Evolutionary conservation across 2,329 filamentous ascomycete genomes (phyloP).

Genomic region (Trichoderma breve): DNA sequence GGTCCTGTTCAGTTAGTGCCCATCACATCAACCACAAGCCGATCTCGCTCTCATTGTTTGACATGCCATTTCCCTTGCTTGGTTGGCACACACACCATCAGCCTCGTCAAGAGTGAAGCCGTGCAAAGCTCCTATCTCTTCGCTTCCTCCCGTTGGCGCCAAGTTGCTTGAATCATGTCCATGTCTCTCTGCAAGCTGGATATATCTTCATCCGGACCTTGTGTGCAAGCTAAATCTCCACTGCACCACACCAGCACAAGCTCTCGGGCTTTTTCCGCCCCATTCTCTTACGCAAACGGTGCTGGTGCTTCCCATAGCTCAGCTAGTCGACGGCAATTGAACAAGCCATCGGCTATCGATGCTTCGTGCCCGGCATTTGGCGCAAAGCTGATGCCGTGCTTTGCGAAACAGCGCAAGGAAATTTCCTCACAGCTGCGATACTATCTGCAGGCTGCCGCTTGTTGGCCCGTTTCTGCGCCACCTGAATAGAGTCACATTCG

Average conservation of each 20-base stretch:
- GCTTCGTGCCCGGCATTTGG: not conserved
- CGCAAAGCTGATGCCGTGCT: not conserved
- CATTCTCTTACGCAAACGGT: not conserved
- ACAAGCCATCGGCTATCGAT: not conserved
- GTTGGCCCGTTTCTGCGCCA: not conserved
- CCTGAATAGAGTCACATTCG: not conserved
- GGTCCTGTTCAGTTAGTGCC: not conserved
- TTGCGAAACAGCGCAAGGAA: not conserved
- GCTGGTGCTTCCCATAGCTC: not conserved
- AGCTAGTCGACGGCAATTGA: not conserved
- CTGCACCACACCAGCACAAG: not conserved
- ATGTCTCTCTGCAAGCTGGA: not conserved
- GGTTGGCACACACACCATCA: not conserved
- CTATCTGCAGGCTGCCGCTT: not conserved
- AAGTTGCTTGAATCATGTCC: conserved; percentile 4
- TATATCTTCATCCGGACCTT: not conserved
- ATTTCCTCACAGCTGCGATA: not conserved
- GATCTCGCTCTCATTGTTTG: not conserved
- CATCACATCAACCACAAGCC: not conserved
- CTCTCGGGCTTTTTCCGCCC: not conserved
- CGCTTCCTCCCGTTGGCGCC: not conserved
- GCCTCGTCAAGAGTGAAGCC: not conserved
- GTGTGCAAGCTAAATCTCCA: not conserved
- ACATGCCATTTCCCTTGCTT: not conserved
- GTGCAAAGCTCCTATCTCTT: not conserved